These are phyloP conservation scores for Globisporangium yorkense DNA, from an alignment of 352 stramenopile species.

Conservation along the genomic window DNA sequence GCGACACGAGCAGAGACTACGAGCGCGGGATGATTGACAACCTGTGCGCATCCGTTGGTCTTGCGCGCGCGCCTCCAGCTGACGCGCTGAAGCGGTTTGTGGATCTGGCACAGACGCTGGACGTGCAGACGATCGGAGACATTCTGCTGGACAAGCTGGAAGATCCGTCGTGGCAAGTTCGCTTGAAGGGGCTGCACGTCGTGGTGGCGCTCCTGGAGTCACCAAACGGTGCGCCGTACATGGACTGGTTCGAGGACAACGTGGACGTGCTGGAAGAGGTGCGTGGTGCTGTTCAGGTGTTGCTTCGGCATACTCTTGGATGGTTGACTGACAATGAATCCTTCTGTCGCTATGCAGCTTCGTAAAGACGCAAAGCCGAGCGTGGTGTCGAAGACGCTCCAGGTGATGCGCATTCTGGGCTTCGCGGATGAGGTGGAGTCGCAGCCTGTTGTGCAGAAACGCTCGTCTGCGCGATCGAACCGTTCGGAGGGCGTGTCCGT, in stretches of 20 bases:
- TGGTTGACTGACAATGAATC: background rate
- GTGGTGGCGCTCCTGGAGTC: slow-evolving; percentile 74
- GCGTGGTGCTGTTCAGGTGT: background rate
- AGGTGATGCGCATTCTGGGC: slow-evolving; percentile 63
- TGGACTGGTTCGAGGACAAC: slow-evolving; percentile 82
- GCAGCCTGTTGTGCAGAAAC: slow-evolving; percentile 16
- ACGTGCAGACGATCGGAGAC: slow-evolving; percentile 79
- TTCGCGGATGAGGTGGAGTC: slow-evolving; percentile 45
- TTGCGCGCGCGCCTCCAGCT: slow-evolving; percentile 65
- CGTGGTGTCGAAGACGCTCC: slow-evolving; percentile 67
- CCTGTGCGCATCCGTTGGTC: slow-evolving; percentile 66
- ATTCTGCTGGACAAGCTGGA: slow-evolving; percentile 86
- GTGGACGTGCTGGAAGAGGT: slow-evolving; percentile 69
- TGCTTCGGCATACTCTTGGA: background rate
- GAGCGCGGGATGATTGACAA: slow-evolving; percentile 83
- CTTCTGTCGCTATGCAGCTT: slow-evolving; percentile 16
- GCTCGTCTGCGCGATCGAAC: slow-evolving; percentile 7
- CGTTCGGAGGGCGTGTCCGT: background rate
- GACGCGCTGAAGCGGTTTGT: slow-evolving; percentile 82
- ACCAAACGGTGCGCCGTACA: slow-evolving; percentile 51
- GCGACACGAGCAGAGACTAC: slow-evolving; percentile 81
- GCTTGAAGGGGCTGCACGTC: slow-evolving; percentile 80
- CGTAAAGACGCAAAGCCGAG: slow-evolving; percentile 71
- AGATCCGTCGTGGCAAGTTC: slow-evolving; percentile 74
- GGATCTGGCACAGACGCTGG: slow-evolving; percentile 80